Conservation (phyloP, 768 basidiomycete species). For the Tulasnella sp. region DNA sequence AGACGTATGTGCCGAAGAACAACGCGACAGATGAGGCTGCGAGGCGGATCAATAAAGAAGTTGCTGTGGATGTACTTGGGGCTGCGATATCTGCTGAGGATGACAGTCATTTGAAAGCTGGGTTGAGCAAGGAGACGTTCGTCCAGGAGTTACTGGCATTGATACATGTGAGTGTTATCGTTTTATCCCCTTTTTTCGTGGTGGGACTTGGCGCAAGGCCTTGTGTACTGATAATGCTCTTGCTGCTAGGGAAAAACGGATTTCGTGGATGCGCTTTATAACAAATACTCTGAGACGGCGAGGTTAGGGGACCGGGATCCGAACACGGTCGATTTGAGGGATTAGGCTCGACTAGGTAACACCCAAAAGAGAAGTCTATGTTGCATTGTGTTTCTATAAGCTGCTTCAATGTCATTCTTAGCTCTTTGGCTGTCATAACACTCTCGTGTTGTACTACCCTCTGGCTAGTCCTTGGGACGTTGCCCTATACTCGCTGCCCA, state of each 20-base stretch:
- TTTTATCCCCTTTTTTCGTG: no score
- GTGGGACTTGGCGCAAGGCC: no score
- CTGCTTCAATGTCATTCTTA: not conserved
- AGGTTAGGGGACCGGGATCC: not conserved
- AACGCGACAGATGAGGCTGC: not conserved
- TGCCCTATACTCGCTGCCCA: no score
- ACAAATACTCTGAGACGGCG: not conserved
- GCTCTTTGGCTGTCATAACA: not conserved
- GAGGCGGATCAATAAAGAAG: not conserved
- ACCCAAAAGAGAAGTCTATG: not conserved
- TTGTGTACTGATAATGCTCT: not conserved
- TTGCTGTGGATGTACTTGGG: not conserved
- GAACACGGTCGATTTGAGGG: not conserved
- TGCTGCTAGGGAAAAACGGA: not conserved
- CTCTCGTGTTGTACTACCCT: no score
- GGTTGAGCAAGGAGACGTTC: slow-evolving; percentile 9
- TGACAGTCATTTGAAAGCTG: not conserved
- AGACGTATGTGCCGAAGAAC: slow-evolving; percentile 3
- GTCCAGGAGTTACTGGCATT: slow-evolving; percentile 9
- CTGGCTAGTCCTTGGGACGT: no score
- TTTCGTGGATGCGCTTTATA: slow-evolving; percentile 8
- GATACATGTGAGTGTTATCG: slow-evolving; percentile 7
- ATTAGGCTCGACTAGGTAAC: not conserved
- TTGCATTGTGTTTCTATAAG: not conserved
- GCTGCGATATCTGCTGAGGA: not conserved